Percentiles rank a stretch among this genome's conserved stretches.
Conservation (phyloP, 176 grass and related monocot species). For the Phragmites australis region DNA sequence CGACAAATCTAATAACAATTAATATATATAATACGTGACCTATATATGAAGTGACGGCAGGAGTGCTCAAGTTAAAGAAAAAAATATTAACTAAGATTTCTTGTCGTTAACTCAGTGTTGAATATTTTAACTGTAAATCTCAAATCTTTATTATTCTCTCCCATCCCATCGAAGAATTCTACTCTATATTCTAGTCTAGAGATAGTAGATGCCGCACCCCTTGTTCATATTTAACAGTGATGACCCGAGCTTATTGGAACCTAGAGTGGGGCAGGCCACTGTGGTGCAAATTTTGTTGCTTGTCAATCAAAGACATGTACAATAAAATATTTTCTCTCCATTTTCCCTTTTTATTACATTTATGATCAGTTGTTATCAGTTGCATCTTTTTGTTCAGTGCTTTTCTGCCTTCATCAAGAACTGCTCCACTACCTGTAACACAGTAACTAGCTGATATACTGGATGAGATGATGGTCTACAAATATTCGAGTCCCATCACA, state of each 20-base stretch:
- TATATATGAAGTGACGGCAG: not conserved
- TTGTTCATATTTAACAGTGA: constrained; percentile 5
- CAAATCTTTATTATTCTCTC: constrained; percentile 4
- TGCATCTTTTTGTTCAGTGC: constrained; percentile 23
- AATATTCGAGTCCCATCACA: constrained; percentile 24
- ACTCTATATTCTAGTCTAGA: not conserved
- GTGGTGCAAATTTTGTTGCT: constrained; percentile 27
- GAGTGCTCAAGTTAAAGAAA: not conserved
- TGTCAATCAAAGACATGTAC: constrained; percentile 25
- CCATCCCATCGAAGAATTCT: constrained; percentile 17
- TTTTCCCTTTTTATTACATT: not conserved
- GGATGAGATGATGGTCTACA: constrained; percentile 19
- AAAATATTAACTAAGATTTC: not conserved
- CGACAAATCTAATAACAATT: not conserved
- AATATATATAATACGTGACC: not conserved
- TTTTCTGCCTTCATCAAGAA: not conserved
- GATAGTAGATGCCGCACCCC: constrained; percentile 4
- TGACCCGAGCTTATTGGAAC: not conserved
- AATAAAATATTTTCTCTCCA: not conserved
- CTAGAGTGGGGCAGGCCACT: constrained; percentile 12
- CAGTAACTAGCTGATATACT: not conserved
- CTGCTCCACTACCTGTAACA: constrained; percentile 9
- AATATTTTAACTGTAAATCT: not conserved
- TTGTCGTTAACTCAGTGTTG: not conserved
- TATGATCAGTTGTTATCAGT: not conserved